Evolutionary conservation across 2,329 filamentous ascomycete species (phyloP), one percentile per base, ranked within the genome.

Genomic region (Zarea fungicola): DNA sequence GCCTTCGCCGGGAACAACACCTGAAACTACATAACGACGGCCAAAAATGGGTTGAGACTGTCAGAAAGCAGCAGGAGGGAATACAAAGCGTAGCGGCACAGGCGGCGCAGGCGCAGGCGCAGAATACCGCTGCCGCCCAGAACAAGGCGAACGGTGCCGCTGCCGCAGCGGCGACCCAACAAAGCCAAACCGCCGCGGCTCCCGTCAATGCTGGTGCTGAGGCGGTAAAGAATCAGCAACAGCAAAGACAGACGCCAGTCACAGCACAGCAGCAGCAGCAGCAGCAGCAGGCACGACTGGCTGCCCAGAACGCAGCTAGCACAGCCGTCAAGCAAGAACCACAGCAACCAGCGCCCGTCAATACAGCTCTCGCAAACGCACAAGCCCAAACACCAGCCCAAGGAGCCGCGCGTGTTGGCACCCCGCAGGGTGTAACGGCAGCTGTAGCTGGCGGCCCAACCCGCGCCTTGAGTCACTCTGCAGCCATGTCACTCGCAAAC

Each of bases 401-500:
- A 48, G 65, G 65, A 16, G 67, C 71, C 4, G 67, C 68, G 8
- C 72, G 76, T 42, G 65, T 75, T 6, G 72, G 73, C 49, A 78
- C 76, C 9, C 73, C 76, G 2, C 77, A 80, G 50, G 62, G 65
- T 1, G 67, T 68, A 4, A 68, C 67, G 1, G 64, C 70, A 8
- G 65, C 65, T 36, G 68, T 63, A 9, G 64, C 62, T 9, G 59
- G 66, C 39, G 64, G 66, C 7, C 64, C 62, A 9, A 67, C 71
- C 2, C 66, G 68, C 14, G 66, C 75, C 3, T 65, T 77, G 25
- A 74, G 68, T 23, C 74, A 77, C 57, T 72, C 73, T 14, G 74
- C 69, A 36, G 75, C 73, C n/a, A 68, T 77, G 54, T 71, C 65
- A 46, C 63, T 73, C 23, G 73, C 72, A n/a, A 75, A 72, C 53